These are phyloP conservation scores for Psilocybe subaeruginosa DNA, from an alignment of 768 basidiomycete species.

Conservation along the genomic window DNA sequence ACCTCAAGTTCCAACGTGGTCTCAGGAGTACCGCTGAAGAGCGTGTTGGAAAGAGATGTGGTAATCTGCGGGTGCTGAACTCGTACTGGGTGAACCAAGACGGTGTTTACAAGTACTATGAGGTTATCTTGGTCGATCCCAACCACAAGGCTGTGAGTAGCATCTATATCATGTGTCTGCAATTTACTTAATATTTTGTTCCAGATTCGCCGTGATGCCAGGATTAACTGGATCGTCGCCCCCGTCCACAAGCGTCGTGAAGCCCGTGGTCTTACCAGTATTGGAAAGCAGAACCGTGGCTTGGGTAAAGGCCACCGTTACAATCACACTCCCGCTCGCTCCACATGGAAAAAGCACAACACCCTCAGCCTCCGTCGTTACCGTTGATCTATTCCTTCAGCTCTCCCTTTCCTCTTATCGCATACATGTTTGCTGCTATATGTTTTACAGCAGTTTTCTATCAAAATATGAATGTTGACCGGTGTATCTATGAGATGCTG, in stretches of 20 bases:
- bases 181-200: slow-evolving; percentile 10
- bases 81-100: slow-evolving; percentile 99
- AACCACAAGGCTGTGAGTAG: slow-evolving; percentile 86
- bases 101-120: slow-evolving; percentile 98
- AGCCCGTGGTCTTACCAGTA: slow-evolving; percentile 94
- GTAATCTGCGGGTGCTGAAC: slow-evolving; percentile 94
- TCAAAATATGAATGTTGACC: slow-evolving; percentile 10
- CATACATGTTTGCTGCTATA: slow-evolving; percentile 13
- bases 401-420: slow-evolving; percentile 26
- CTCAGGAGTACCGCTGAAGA: slow-evolving; percentile 95
- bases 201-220: slow-evolving; percentile 91
- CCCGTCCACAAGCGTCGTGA: slow-evolving; percentile 99
- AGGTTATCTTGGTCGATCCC: slow-evolving; percentile 98
- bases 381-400: slow-evolving; percentile 56
- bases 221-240: slow-evolving; percentile 99
- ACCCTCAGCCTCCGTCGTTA: slow-evolving; percentile 91
- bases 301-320: slow-evolving; percentile 93
- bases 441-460: slow-evolving; percentile 2
- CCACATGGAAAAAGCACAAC: slow-evolving; percentile 99
- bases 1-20: slow-evolving; percentile 96
- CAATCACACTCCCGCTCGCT: slow-evolving; percentile 91
- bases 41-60: slow-evolving; percentile 95
- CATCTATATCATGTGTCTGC: background rate
- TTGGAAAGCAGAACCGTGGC: slow-evolving; percentile 98
- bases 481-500: background rate